These are phyloP conservation scores for Teratosphaeriaceae sp. DNA, from an alignment of 2,329 filamentous ascomycete species.

Conservation along the genomic window DNA sequence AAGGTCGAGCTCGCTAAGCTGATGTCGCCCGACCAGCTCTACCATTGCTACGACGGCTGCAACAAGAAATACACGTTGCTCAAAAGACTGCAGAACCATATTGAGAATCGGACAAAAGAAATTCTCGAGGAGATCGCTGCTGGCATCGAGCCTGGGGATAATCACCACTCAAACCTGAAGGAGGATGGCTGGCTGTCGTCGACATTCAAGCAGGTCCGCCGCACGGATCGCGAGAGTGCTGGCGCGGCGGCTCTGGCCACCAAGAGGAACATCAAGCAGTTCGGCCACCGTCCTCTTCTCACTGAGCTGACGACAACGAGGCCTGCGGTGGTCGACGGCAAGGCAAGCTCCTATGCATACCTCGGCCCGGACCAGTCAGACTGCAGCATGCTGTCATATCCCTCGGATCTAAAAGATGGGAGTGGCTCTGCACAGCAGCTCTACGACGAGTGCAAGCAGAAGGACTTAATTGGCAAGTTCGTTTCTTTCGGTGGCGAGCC, in stretches of 20 bases:
- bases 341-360: neutral
- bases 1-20: neutral
- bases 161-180: neutral
- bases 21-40: neutral
- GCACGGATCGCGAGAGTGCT: neutral
- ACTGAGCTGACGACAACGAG: neutral
- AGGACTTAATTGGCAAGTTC: neutral
- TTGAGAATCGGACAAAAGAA: neutral
- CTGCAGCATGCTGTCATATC: neutral
- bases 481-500: neutral
- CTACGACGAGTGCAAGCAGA: neutral
- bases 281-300: neutral
- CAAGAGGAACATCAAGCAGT: neutral
- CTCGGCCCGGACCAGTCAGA: neutral
- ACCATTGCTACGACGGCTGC: neutral
- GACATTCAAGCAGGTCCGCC: neutral
- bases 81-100: neutral
- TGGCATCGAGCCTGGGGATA: neutral
- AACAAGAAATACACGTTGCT: neutral
- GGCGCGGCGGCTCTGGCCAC: neutral
- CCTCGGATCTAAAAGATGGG: neutral
- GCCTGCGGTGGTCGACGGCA: neutral
- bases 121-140: neutral
- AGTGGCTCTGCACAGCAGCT: neutral
- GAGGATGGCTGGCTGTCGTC: neutral